Base-by-base conservation (phyloP, 2,329 filamentous ascomycete species). In the Lasiodiplodia hormozganensis region DNA sequence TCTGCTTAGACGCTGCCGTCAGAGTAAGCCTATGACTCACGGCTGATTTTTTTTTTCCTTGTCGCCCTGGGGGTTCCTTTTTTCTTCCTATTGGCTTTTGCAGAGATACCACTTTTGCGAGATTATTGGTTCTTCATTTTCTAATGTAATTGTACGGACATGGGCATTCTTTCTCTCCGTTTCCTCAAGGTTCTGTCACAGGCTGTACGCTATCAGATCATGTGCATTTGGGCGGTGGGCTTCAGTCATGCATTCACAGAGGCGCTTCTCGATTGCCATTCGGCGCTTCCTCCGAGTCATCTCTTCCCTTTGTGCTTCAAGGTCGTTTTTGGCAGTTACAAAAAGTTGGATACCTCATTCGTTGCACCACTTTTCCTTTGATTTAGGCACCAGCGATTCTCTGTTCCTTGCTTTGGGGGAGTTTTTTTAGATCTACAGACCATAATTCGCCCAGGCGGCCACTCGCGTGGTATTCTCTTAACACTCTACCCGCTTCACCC, bases 31-130 rank as follows among this genome's bases (percentile, higher is more conserved):
- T 64, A 52, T 64, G 60, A 64, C 43, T 64, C 60, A 64, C 43
- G 51, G 28, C n/a, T 12, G 23, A 18, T 12, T 38, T 38, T 52
- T 52, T 52, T 47, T 40, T 40, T 65, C 49, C 5, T 28, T 28
- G 38, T 28, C n/a, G 43, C 25, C 43, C 40, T 25, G 8, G 18
- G 16, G 47, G 34, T 51, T 51, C 58, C 34, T 25, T 51, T 62
- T 62, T 28, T n/a, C 25, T 23, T 43, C 36, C 47, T 64, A 64
- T 64, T 64, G 60, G 60, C 60, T 64, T 65, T 36, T 56, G 62
- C 62, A 31, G 52, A 65, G 62, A 65, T 65, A 65, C 62, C 62
- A 65, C 62, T 65, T 54, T 65, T 56, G 62, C 62, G 62, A 54
- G 53, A 52, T 52, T 65, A 54, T 54, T 18, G 14, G 12, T 52